Conservation (phyloP, 129 eudicot genomes). For the Dittrichia graveolens region DNA sequence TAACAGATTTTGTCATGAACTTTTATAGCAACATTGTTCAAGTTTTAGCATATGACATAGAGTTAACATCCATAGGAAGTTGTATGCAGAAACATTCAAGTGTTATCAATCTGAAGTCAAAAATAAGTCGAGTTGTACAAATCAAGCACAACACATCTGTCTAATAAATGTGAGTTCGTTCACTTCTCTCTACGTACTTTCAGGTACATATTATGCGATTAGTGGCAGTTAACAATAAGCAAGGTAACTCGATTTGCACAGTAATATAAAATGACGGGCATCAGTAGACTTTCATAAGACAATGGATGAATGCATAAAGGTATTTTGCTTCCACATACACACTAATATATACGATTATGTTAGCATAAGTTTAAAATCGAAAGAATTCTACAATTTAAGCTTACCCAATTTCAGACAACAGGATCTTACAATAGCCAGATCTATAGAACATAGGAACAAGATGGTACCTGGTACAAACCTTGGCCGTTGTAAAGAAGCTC, state of each 20-base stretch:
- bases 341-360: slow-evolving; percentile 2
- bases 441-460: slow-evolving; percentile 9
- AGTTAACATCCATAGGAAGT: not conserved
- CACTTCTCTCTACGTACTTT: not conserved
- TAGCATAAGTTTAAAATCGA: not conserved
- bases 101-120: slow-evolving; percentile 5
- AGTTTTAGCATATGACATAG: not conserved
- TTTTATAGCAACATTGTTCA: slow-evolving; percentile 1
- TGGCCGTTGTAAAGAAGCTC: slow-evolving; percentile 92
- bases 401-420: not conserved
- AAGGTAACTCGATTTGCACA: too few relatives aligned
- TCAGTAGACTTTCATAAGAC: too few relatives aligned
- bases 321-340: not conserved
- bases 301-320: too few relatives aligned
- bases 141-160: not conserved
- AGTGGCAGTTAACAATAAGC: too few relatives aligned
- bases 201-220: too few relatives aligned
- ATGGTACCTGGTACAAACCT: slow-evolving; percentile 93
- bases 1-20: not conserved
- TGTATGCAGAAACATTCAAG: not conserved
- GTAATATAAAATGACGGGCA: too few relatives aligned
- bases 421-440: slow-evolving; percentile 4
- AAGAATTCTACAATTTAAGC: not conserved
- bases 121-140: not conserved
- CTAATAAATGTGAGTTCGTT: not conserved